These are phyloP conservation scores for Globisporangium takayamanum DNA, from an alignment of 352 stramenopile genomes.

Conservation along the genomic window DNA sequence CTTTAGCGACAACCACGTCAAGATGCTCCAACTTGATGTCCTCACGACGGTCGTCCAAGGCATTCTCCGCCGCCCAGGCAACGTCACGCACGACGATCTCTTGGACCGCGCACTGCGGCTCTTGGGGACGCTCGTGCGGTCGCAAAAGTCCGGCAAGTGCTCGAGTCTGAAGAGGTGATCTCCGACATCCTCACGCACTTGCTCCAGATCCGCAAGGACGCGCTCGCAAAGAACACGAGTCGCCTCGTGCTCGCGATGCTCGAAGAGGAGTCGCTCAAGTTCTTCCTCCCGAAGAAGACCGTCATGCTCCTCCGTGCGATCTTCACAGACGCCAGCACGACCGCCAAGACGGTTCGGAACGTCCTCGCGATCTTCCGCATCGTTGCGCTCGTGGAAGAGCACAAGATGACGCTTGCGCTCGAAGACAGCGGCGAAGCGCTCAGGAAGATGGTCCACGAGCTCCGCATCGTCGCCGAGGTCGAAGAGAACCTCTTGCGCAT, in stretches of 20 bases:
- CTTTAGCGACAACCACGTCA: slow-evolving; percentile 56
- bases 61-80: slow-evolving; percentile 30
- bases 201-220: slow-evolving; percentile 48
- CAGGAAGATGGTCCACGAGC: slow-evolving; percentile 39
- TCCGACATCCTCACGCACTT: slow-evolving; percentile 56
- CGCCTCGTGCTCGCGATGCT: slow-evolving; percentile 54
- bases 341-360: slow-evolving; percentile 57
- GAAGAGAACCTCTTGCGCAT: slow-evolving; percentile 18
- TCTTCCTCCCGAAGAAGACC: slow-evolving; percentile 78
- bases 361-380: slow-evolving; percentile 49
- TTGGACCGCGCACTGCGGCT: slow-evolving; percentile 57
- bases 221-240: slow-evolving; percentile 56
- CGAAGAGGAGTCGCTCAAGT: slow-evolving; percentile 68
- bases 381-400: slow-evolving; percentile 61
- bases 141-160: slow-evolving; percentile 37
- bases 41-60: slow-evolving; percentile 45
- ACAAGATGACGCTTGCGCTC: slow-evolving; percentile 64
- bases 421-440: slow-evolving; percentile 64
- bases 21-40: slow-evolving; percentile 55
- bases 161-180: slow-evolving; percentile 72
- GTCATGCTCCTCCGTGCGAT: slow-evolving; percentile 52
- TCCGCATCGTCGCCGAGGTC: slow-evolving; percentile 20
- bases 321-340: slow-evolving; percentile 34
- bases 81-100: slow-evolving; percentile 37
- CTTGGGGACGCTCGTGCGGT: slow-evolving; percentile 52